These are phyloP conservation scores for Aspergillus sp. DNA, from an alignment of 2,329 filamentous ascomycete species.

Conservation along the genomic window DNA sequence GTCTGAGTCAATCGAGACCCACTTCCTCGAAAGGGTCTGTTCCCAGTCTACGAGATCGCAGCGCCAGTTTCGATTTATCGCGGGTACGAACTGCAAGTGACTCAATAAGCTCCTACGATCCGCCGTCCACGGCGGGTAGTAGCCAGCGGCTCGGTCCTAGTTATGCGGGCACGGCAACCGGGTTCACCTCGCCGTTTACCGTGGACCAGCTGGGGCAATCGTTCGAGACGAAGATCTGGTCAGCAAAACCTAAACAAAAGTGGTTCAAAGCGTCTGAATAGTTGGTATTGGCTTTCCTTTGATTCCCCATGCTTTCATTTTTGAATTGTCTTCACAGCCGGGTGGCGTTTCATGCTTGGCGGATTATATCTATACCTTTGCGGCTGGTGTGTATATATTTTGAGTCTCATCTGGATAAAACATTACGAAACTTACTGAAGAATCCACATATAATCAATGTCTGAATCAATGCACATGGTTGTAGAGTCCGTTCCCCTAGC, in stretches of 20 bases:
- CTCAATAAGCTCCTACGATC: conserved; percentile 1
- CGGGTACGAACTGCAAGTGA: background rate
- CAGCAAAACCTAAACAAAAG: background rate
- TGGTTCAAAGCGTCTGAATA: background rate
- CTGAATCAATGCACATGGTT: too few relatives aligned
- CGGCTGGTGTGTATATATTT: too few relatives aligned
- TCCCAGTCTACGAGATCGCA: background rate
- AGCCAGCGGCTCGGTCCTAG: background rate
- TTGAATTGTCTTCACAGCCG: background rate
- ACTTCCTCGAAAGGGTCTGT: background rate
- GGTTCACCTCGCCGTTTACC: conserved; percentile 9
- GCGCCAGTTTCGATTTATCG: conserved; percentile 2
- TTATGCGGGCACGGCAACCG: background rate
- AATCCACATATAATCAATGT: too few relatives aligned
- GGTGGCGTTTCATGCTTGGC: too few relatives aligned
- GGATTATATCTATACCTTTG: too few relatives aligned
- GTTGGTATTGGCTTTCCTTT: background rate
- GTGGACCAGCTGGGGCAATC: conserved; percentile 5
- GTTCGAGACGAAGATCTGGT: conserved; percentile 20
- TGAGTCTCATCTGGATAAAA: too few relatives aligned
- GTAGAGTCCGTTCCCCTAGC: too few relatives aligned
- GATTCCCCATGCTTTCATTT: background rate
- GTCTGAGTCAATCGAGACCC: conserved; percentile 1
- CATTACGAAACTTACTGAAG: too few relatives aligned
- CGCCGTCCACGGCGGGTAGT: conserved; percentile 9